A percentile compares a stretch with the other conserved stretches of the same genome.
These are phyloP conservation scores for Protomyces gravidus DNA, from an alignment of 1,139 yeast species.

Conservation along the genomic window DNA sequence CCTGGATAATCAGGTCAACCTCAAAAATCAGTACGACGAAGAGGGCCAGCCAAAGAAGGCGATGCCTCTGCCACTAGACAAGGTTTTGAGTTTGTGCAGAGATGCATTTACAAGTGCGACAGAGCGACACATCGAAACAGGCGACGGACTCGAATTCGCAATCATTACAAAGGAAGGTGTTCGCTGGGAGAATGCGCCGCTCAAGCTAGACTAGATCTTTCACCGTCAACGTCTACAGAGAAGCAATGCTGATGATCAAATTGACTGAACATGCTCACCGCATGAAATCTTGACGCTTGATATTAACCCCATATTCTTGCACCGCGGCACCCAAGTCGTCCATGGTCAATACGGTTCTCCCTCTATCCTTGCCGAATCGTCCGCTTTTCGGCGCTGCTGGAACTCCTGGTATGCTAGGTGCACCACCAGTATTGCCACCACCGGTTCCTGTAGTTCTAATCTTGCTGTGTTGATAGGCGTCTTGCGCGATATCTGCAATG, in stretches of 20 bases:
- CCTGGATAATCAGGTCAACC: constrained; percentile 82
- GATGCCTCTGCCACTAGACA: constrained; percentile 68
- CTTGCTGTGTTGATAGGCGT: constrained; percentile 91
- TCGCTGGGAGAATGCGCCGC: constrained; percentile 71
- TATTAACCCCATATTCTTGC: constrained; percentile 87
- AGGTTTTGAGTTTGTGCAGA: constrained; percentile 77
- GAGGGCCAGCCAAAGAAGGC: constrained; percentile 60
- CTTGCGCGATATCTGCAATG: constrained; percentile 88
- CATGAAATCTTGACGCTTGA: constrained; percentile 88
- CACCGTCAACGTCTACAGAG: not conserved
- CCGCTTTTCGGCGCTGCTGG: constrained; percentile 29
- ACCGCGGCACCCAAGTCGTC: constrained; percentile 78
- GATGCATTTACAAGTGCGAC: constrained; percentile 96
- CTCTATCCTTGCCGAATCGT: constrained; percentile 49
- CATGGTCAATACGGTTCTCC: constrained; percentile 77
- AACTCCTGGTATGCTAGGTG: constrained; percentile 29
- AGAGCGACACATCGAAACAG: constrained; percentile 96
- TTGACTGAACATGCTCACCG: too few relatives aligned
- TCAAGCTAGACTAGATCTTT: constrained; percentile 68
- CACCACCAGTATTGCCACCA: constrained; percentile 32
- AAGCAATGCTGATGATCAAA: too few relatives aligned
- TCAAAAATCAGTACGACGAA: constrained; percentile 73
- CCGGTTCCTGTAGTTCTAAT: constrained; percentile 56
- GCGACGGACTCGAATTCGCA: constrained; percentile 87
- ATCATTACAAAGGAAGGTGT: constrained; percentile 93